A percentile compares a stretch with the other conserved stretches of the same genome.
Evolutionary conservation across 768 basidiomycete species (phyloP).

Genomic region (Tremella fuciformis): DNA sequence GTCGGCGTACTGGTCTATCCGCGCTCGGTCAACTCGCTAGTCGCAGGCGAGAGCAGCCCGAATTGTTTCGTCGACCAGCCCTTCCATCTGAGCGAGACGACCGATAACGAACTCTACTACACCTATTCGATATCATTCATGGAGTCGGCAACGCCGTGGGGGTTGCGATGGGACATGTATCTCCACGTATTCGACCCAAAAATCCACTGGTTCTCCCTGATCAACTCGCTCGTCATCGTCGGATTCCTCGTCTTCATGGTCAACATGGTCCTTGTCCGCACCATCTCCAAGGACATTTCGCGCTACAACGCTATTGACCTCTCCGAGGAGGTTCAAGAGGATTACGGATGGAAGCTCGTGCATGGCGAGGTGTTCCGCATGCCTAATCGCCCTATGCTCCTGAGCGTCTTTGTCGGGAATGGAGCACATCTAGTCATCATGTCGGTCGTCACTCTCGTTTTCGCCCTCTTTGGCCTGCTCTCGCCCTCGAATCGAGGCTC

Average conservation of each 20-base stretch:
- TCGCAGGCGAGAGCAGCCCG: slow-evolving; percentile 20
- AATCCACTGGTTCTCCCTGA: slow-evolving; percentile 94
- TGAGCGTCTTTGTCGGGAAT: slow-evolving; percentile 87
- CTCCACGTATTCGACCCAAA: slow-evolving; percentile 88
- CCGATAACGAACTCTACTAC: slow-evolving; percentile 67
- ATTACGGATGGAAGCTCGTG: slow-evolving; percentile 97
- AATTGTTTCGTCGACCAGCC: slow-evolving; percentile 37
- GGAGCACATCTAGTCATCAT: slow-evolving; percentile 81
- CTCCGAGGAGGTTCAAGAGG: slow-evolving; percentile 92
- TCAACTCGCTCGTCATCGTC: slow-evolving; percentile 89
- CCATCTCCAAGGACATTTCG: slow-evolving; percentile 83
- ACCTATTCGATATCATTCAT: slow-evolving; percentile 87
- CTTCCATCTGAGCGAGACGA: slow-evolving; percentile 63
- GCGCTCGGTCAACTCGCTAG: slow-evolving; percentile 41
- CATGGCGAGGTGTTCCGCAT: slow-evolving; percentile 94
- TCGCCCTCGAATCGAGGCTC: slow-evolving; percentile 94
- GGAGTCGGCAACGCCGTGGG: slow-evolving; percentile 75
- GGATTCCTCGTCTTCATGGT: slow-evolving; percentile 78
- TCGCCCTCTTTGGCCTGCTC: slow-evolving; percentile 86
- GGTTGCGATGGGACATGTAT: slow-evolving; percentile 94
- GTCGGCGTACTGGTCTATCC: slow-evolving; percentile 85
- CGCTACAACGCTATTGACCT: slow-evolving; percentile 95
- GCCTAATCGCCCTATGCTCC: slow-evolving; percentile 69
- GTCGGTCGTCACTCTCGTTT: slow-evolving; percentile 84
- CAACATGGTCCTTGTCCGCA: slow-evolving; percentile 79